Conservation (phyloP, 148 eudicot species). For the Rhododendron simsii region DNA sequence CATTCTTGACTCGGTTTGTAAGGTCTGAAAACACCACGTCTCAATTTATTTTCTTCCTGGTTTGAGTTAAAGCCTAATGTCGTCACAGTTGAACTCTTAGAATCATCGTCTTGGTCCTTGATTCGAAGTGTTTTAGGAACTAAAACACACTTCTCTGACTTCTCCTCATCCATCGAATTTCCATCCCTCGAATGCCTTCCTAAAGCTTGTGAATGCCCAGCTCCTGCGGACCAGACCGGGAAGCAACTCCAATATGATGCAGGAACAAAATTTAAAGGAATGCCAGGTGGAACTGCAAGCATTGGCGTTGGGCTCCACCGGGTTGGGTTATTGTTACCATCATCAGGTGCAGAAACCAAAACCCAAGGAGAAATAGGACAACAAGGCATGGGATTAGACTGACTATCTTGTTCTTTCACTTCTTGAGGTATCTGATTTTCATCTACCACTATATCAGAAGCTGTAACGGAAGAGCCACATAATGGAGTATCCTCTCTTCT, state of each 20-base stretch:
- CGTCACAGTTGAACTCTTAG: slow-evolving; percentile 24
- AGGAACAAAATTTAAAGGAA: slow-evolving; percentile 33
- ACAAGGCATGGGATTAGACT: slow-evolving; percentile 1
- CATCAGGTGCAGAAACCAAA: slow-evolving; percentile 2
- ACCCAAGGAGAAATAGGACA: slow-evolving; percentile 19
- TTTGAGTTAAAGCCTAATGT: slow-evolving; percentile 22
- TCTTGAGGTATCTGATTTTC: not conserved
- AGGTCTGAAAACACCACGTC: slow-evolving; percentile 4
- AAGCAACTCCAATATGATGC: slow-evolving; percentile 31
- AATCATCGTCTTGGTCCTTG: slow-evolving; percentile 25
- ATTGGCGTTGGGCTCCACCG: slow-evolving; percentile 4
- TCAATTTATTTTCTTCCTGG: not conserved
- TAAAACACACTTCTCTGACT: slow-evolving; percentile 22
- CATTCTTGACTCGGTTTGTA: slow-evolving; percentile 12
- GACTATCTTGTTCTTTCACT: not conserved
- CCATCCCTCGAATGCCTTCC: slow-evolving; percentile 36
- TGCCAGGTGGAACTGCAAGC: slow-evolving; percentile 21
- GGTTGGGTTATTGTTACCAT: not conserved
- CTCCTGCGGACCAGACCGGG: slow-evolving; percentile 36
- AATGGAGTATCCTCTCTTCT: slow-evolving; percentile 14
- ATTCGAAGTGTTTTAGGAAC: slow-evolving; percentile 32
- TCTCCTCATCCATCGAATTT: slow-evolving; percentile 6
- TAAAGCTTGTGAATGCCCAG: slow-evolving; percentile 20
- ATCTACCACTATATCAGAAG: not conserved
- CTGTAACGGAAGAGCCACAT: slow-evolving; percentile 16